Base-by-base conservation (phyloP, 768 basidiomycete genomes). In the Psilocybe subaeruginosa region DNA sequence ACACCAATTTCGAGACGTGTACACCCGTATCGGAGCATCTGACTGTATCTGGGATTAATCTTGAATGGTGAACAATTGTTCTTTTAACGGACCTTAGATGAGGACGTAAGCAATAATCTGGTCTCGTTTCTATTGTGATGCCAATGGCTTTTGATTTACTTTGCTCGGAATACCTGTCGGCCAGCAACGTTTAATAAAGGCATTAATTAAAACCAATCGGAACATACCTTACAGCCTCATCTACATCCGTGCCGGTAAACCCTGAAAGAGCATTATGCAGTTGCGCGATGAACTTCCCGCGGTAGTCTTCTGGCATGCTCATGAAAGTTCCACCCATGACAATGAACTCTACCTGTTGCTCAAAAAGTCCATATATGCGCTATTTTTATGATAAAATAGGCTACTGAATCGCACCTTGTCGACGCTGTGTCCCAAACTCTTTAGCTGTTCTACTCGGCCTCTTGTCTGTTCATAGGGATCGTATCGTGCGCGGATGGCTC, bases 311-410 rank as follows among this genome's bases (percentile, higher is more conserved):
- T 39, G 96, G 92, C 91, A 98, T 97, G 71, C 96, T 98, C 95
- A 99, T 98, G 75, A 99, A 99, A 9, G 97, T 99, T 48, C 97
- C 97, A 23, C 97, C 97, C 97, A 98, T 98, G 63, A 97, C 83
- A 65, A 97, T 98, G 67, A 89, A 91, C 68, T 93, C 92, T 31
- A 94, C 90, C 92, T 92, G 56, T 16, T 37, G 53, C 41, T 5
- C 6, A 48, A 46, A 54, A 14, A 33, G 37, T 48, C 4, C 17
- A 31, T 19, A 37, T 17, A 30, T 30, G 27, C 14, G 8, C 41
- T 52, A 17, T 5, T 53, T 19, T 39, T 49, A 46, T 14, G 19
- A 37, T 56, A 51, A 23, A 30, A 47, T n/a, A 31, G 30, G 27
- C 14, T 9, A 9, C 41, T 14, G 23, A 12, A 27, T 43, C 75